phyloP scores from a whole-genome alignment of 129 eudicot genomes.

The Deinandra increscens region DNA sequence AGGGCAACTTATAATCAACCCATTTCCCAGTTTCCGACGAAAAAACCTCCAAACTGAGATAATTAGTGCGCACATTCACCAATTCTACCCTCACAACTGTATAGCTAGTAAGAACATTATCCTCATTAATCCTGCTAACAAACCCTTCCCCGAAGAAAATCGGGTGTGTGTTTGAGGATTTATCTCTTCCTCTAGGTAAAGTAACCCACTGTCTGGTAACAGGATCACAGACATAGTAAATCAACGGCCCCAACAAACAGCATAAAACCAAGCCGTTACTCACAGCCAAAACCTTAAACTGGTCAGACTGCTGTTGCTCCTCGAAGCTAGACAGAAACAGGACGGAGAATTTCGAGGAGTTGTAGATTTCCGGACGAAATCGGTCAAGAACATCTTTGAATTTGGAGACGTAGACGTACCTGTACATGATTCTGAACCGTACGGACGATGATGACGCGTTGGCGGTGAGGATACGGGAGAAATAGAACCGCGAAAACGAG shows the following conservation, averaged over 20 bases:
- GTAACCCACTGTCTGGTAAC: slow-evolving; percentile 50
- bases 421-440: slow-evolving; percentile 39
- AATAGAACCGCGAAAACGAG: slow-evolving; percentile 33
- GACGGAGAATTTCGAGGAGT: slow-evolving; percentile 37
- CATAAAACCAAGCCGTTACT: slow-evolving; percentile 53
- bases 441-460: not conserved
- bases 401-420: slow-evolving; percentile 46
- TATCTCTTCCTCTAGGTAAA: slow-evolving; percentile 39
- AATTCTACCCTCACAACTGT: slow-evolving; percentile 44
- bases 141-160: slow-evolving; percentile 47
- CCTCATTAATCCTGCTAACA: slow-evolving; percentile 40
- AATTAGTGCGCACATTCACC: slow-evolving; percentile 6
- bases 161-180: slow-evolving; percentile 36
- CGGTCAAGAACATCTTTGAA: slow-evolving; percentile 43
- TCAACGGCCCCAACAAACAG: slow-evolving; percentile 46
- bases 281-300: slow-evolving; percentile 42
- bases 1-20: slow-evolving; percentile 34
- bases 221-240: slow-evolving; percentile 56
- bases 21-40: slow-evolving; percentile 51
- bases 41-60: slow-evolving; percentile 40
- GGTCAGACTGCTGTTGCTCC: slow-evolving; percentile 52
- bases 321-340: slow-evolving; percentile 49
- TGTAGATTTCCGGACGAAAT: slow-evolving; percentile 43
- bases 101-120: slow-evolving; percentile 37
- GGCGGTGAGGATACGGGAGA: slow-evolving; percentile 7